phyloP scores from a whole-genome alignment of 768 basidiomycete species.

The Pleurotus cornucopiae region DNA sequence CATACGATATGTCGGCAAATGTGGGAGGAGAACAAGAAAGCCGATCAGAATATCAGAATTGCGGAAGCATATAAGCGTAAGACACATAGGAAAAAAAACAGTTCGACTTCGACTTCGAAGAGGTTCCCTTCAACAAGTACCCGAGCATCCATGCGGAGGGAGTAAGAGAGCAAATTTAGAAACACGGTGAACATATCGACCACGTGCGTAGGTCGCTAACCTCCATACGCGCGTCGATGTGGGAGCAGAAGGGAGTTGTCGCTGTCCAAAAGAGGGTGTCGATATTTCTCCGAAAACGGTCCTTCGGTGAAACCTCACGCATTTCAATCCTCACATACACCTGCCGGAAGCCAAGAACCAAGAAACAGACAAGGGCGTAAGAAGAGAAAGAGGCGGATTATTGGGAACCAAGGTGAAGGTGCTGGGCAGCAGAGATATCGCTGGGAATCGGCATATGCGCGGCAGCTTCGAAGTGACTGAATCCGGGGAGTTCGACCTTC shows the following conservation, averaged over 20 bases:
- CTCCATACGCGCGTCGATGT: background rate
- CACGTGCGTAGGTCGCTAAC: background rate
- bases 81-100: too few relatives aligned
- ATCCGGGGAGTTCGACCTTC: slow-evolving; percentile 56
- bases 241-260: background rate
- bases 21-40: too few relatives aligned
- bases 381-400: background rate
- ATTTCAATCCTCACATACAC: background rate
- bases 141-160: background rate
- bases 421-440: slow-evolving; percentile 5
- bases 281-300: background rate
- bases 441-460: slow-evolving; percentile 12
- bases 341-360: background rate
- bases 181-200: background rate
- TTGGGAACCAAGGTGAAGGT: background rate
- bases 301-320: background rate
- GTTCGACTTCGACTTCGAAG: too few relatives aligned
- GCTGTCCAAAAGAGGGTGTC: background rate
- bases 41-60: too few relatives aligned
- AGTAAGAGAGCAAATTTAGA: background rate
- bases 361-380: background rate
- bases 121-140: background rate
- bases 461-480: slow-evolving; percentile 62
- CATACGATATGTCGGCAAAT: background rate
- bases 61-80: too few relatives aligned